Evolutionary conservation across 2,329 filamentous ascomycete genomes (phyloP).

Genomic region (Coniella lustricola): DNA sequence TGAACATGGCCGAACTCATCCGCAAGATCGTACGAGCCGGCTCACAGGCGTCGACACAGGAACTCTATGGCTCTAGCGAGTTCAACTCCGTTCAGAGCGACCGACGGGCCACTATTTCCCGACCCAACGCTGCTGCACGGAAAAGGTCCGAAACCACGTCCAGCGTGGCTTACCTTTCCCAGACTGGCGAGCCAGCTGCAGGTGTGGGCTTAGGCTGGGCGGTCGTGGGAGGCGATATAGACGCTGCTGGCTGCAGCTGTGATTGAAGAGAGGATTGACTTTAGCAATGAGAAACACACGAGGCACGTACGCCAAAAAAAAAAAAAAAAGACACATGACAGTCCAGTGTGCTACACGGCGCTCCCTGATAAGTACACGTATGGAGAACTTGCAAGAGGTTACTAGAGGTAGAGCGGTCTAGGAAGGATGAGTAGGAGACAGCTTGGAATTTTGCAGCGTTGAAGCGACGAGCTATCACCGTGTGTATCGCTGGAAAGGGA

Average conservation of each 20-base stretch:
- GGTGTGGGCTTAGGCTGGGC: neutral
- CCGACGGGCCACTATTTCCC: neutral
- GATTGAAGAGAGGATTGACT: neutral
- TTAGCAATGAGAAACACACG: too few relatives aligned
- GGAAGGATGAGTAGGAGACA: too few relatives aligned
- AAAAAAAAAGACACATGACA: too few relatives aligned
- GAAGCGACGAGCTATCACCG: too few relatives aligned
- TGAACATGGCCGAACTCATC: constrained; percentile 45
- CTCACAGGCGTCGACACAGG: neutral
- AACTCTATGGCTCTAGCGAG: neutral
- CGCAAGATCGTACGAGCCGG: constrained; percentile 27
- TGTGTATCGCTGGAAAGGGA: too few relatives aligned
- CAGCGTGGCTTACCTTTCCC: neutral
- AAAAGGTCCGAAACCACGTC: neutral
- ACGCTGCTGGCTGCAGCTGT: constrained; percentile 1
- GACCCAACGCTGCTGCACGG: neutral
- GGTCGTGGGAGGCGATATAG: neutral
- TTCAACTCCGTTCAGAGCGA: neutral
- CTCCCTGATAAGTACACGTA: too few relatives aligned
- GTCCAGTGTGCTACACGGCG: too few relatives aligned
- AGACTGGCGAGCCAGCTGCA: neutral
- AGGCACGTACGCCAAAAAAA: too few relatives aligned
- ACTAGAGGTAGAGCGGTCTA: too few relatives aligned
- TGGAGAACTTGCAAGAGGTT: too few relatives aligned
- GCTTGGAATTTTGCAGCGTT: too few relatives aligned